Base-by-base conservation (phyloP, 305 asterid genomes). In the Solanum chacoense region DNA sequence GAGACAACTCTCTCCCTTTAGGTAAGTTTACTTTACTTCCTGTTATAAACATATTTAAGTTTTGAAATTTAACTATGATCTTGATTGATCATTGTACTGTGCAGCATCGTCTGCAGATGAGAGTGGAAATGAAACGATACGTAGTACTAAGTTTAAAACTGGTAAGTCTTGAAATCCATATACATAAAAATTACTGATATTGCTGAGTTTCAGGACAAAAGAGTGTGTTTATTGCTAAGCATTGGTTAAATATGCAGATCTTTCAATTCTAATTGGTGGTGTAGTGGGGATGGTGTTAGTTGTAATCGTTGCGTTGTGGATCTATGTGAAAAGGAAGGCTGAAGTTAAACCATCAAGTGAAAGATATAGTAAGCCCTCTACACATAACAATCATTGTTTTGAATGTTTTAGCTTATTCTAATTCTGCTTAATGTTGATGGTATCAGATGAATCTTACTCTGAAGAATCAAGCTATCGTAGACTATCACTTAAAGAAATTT, bases 401-500 rank as follows among this genome's bases (percentile, higher is more conserved):
- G 71, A 88, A 37, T 59, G 22, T 45, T 38, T 85, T 74, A 72
- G 12, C 73, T 84, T 31, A 20, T 84, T 5, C 86, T 12, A n/a
- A 42, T 11, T 63, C 18, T 87, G 87, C 31, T 76, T 88, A 28
- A 16, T 76, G 90, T 79, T 67, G 72, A 50, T 94, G 91, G 93
- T 85, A 35, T 59, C 91, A 2, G 88, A 86, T 12, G 88, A 81
- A 35, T 91, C 91, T 36, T 72, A 29, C 85, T 71, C 91, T 34
- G 91, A 91, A 84, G 92, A 90, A 67, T 89, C 94, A 20, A 92
- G 91, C 89, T 87, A 90, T 18, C 83, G 65, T 13, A 89, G 63
- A 77, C 92, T 96, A 81, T 90, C 98, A 20, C 78, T 93, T 2
- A 90, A 85, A 89, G 93, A 94, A 76, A 94, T 96, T 85, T 89